Evolutionary conservation across 148 eudicot species (phyloP), one percentile per base, ranked within the genome.

Genomic region (Chenopodium berlandieri): DNA sequence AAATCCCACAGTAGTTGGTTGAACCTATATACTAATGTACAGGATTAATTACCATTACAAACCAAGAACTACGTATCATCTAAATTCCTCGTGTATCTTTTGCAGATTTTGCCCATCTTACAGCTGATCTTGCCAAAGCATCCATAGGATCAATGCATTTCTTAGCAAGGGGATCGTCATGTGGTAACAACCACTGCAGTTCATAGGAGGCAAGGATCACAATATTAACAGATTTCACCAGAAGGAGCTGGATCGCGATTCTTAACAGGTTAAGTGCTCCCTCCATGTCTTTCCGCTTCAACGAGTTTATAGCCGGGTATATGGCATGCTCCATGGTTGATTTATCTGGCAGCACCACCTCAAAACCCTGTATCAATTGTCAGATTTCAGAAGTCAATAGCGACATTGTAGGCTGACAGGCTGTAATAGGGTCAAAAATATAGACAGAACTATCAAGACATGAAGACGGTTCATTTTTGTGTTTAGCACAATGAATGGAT

Each of bases 71-170:
- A 64, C 7, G 23, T 70, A 72, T 54, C 64, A 48, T 75, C 32
- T 16, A 72, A 44, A 56, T 37, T 70, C 44, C 75, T 56, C 73
- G 76, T 82, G n/a, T n/a, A n/a, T n/a, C n/a, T n/a, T n/a, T n/a
- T n/a, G n/a, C n/a, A n/a, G n/a, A n/a, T n/a, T n/a, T 76, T 62
- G 91, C 95, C 91, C 92, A 89, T 75, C 76, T 83, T 16, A 89
- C 78, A 60, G 93, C 88, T 54, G 87, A 89, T 77, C 91, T 84
- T 50, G 90, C 95, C 86, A 92, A 83, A 77, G 89, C 84, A 72
- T 92, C 92, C 86, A 90, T 89, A 25, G 95, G 95, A 80, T 92
- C 92, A 14, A 92, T 70, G 79, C 93, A 92, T 80, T 83, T 89
- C 83, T 84, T 90, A 16, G 76, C 78, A 80, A 92, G 93, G 54